Conservation (phyloP, 345 rosid species). For the Raphanus sativus region DNA sequence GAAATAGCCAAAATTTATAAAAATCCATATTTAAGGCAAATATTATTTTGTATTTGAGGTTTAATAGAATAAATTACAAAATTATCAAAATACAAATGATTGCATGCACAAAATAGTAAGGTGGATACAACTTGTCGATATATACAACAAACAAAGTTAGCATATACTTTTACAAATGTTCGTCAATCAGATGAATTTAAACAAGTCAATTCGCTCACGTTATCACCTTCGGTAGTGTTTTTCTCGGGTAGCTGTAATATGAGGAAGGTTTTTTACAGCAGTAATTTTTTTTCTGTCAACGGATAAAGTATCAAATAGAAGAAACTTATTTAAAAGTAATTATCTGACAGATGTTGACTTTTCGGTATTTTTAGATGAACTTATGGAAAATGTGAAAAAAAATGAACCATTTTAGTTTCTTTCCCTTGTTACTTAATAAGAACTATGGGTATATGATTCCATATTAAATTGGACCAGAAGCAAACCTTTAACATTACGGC, state of each 20-base stretch:
- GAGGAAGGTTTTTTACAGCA: slow-evolving; percentile 19
- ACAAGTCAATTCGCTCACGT: background rate
- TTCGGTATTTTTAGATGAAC: background rate
- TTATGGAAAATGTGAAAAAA: slow-evolving; percentile 14
- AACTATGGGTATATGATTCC: too few species aligned
- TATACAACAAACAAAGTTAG: background rate
- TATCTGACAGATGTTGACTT: slow-evolving; percentile 11
- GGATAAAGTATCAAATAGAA: background rate
- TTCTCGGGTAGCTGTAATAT: slow-evolving; percentile 9
- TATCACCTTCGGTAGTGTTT: background rate
- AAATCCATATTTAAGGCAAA: too few species aligned
- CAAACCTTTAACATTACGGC: too few species aligned
- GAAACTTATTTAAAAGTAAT: background rate
- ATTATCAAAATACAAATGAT: too few species aligned
- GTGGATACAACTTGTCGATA: background rate
- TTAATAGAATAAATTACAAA: too few species aligned
- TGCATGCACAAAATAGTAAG: background rate
- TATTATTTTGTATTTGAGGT: too few species aligned
- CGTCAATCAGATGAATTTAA: background rate
- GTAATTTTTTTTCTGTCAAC: background rate
- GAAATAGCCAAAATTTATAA: too few species aligned
- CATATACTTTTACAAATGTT: background rate
- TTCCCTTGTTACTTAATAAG: too few species aligned
- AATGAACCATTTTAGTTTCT: background rate
- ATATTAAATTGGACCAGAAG: too few species aligned